phyloP scores from a whole-genome alignment of 139 green algal species.

The Raphidocelis subcapitata region DNA sequence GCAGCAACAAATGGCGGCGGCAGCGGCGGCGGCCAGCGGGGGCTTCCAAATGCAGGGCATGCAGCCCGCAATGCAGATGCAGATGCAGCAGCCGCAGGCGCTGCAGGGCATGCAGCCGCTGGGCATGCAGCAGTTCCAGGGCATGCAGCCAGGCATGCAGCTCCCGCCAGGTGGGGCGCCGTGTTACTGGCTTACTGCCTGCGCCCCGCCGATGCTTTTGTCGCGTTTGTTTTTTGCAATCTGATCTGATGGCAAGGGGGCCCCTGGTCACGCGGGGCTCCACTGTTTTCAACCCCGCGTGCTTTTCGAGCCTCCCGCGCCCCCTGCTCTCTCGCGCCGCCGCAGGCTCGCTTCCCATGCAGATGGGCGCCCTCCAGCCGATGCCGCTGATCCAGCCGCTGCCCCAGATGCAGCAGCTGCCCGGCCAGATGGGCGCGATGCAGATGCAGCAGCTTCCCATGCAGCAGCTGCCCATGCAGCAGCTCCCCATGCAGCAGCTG shows the following conservation, averaged over 20 bases:
- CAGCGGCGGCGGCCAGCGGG: not conserved
- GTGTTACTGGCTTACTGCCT: too few relatives aligned
- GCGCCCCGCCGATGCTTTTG: too few relatives aligned
- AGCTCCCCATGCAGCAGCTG: not conserved
- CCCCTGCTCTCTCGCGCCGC: not conserved
- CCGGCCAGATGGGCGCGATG: not conserved
- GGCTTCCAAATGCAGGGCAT: not conserved
- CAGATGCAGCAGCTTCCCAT: constrained; percentile 4
- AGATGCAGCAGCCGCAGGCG: not conserved
- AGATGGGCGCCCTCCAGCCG: not conserved
- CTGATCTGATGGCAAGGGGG: not conserved
- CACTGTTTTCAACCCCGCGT: not conserved
- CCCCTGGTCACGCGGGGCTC: not conserved
- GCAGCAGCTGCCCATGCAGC: not conserved
- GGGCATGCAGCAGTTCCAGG: constrained; percentile 7
- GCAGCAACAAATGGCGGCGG: constrained; percentile 4
- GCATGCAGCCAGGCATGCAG: not conserved
- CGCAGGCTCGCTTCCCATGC: not conserved
- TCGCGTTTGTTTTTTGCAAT: not conserved
- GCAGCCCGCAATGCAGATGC: not conserved
- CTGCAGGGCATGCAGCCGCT: not conserved
- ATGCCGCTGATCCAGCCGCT: constrained; percentile 1
- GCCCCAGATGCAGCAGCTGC: not conserved
- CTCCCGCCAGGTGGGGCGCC: too few relatives aligned
- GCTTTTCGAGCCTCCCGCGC: not conserved